Conservation (phyloP, 2,329 filamentous ascomycete species). For the Pezicula rhizophila region DNA sequence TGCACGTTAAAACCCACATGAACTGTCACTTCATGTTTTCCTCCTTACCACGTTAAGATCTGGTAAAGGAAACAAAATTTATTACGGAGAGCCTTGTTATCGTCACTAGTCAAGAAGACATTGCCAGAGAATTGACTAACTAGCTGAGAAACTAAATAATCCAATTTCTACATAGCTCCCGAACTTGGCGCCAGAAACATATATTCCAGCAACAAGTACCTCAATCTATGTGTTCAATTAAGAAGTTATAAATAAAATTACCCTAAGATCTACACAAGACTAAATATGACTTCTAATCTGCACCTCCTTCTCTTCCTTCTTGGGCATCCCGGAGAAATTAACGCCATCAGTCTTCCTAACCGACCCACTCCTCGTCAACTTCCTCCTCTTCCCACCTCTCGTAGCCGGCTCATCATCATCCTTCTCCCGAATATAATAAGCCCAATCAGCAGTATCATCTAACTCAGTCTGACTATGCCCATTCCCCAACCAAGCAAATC, state of each 20-base stretch:
- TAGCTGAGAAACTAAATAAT: too few relatives aligned
- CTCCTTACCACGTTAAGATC: too few relatives aligned
- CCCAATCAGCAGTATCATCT: constrained; percentile 33
- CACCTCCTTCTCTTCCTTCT: constrained; percentile 1
- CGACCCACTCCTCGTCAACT: constrained; percentile 25
- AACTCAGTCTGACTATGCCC: constrained; percentile 35
- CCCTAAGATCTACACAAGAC: not conserved
- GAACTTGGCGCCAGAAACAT: too few relatives aligned
- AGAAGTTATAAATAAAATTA: not conserved
- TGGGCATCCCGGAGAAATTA: constrained; percentile 14
- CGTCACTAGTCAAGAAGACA: too few relatives aligned
- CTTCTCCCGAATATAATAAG: constrained; percentile 31
- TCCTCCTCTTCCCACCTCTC: constrained; percentile 17
- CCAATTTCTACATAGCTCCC: too few relatives aligned
- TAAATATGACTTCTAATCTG: not conserved
- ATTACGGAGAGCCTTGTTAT: too few relatives aligned
- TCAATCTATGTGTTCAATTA: too few relatives aligned
- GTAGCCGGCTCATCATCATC: constrained; percentile 29
- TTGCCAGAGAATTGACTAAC: too few relatives aligned
- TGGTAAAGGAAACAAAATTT: too few relatives aligned
- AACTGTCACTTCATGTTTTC: too few relatives aligned
- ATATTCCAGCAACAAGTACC: not conserved
- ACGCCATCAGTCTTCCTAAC: constrained; percentile 11
- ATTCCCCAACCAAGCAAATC: constrained; percentile 35
- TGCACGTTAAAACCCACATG: too few relatives aligned